Conservation (phyloP, 306 rosid species). For the Nissolia schottii region DNA sequence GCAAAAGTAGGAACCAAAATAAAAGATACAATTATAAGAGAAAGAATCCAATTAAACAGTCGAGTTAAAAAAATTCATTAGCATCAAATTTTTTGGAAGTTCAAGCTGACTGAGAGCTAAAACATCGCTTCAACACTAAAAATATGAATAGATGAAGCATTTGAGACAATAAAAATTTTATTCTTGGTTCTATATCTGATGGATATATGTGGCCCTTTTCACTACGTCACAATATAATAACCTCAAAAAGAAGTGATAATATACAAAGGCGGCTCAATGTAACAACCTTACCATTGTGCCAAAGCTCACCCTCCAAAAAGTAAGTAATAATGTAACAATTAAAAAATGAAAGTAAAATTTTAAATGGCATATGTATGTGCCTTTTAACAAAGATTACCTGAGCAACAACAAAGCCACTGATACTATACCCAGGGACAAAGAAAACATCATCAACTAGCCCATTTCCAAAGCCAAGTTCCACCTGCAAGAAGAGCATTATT, state of each 20-base stretch:
- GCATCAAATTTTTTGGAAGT: background rate
- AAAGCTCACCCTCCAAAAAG: too few species aligned
- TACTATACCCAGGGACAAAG: conserved; percentile 79
- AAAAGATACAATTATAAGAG: conserved; percentile 12
- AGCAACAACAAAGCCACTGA: conserved; percentile 84
- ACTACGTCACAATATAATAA: background rate
- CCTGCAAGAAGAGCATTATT: conserved; percentile 51
- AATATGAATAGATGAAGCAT: conserved; percentile 15
- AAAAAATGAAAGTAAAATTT: background rate
- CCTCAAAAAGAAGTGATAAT: background rate
- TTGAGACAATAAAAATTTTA: conserved; percentile 20
- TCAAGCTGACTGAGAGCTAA: conserved; percentile 7
- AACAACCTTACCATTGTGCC: too few species aligned
- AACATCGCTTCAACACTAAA: conserved; percentile 11
- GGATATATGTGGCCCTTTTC: background rate
- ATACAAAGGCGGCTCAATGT: too few species aligned
- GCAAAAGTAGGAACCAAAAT: conserved; percentile 20
- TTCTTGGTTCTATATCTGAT: background rate
- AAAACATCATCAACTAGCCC: conserved; percentile 57
- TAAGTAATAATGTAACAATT: background rate
- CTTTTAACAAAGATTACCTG: conserved; percentile 64
- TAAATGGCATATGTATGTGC: background rate
- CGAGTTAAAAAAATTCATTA: conserved; percentile 3
- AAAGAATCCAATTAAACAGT: background rate
- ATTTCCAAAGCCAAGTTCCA: conserved; percentile 86